These are phyloP conservation scores for Hypoxylon sp. DNA, from an alignment of 2,329 filamentous ascomycete species.

Conservation along the genomic window DNA sequence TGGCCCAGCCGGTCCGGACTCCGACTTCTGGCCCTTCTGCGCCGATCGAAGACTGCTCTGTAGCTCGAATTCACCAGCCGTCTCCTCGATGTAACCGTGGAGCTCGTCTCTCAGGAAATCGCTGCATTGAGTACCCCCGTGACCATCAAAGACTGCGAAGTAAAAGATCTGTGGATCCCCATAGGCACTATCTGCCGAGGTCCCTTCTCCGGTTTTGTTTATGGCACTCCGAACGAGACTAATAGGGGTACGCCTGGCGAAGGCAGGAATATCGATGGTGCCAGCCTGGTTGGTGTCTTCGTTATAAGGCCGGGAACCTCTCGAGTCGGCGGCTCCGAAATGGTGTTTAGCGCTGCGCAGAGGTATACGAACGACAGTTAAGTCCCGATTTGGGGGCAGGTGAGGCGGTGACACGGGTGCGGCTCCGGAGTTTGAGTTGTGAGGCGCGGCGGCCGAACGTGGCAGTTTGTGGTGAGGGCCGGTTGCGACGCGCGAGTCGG, in stretches of 20 bases:
- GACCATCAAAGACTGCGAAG: slow-evolving; percentile 95
- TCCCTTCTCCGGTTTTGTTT: slow-evolving; percentile 65
- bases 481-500: slow-evolving; percentile 72
- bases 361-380: slow-evolving; percentile 94
- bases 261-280: slow-evolving; percentile 90
- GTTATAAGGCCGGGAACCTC: slow-evolving; percentile 87
- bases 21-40: slow-evolving; percentile 33
- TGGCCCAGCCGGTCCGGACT: slow-evolving; percentile 13
- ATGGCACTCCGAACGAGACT: slow-evolving; percentile 58
- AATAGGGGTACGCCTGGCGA: slow-evolving; percentile 82
- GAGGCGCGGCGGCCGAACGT: slow-evolving; percentile 82
- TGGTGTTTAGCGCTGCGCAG: slow-evolving; percentile 94
- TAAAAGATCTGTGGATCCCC: slow-evolving; percentile 98
- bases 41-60: slow-evolving; percentile 73
- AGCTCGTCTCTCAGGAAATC: slow-evolving; percentile 84
- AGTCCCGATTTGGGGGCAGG: slow-evolving; percentile 71
- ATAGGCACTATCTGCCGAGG: slow-evolving; percentile 75
- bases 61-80: slow-evolving; percentile 78
- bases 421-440: slow-evolving; percentile 64
- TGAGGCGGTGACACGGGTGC: slow-evolving; percentile 67
- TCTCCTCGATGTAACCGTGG: slow-evolving; percentile 87
- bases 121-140: slow-evolving; percentile 89
- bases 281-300: slow-evolving; percentile 95
- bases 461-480: slow-evolving; percentile 86
- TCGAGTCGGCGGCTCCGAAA: slow-evolving; percentile 80